Percentiles rank a stretch among this genome's conserved stretches.
Evolutionary conservation across 176 grass and related monocot species (phyloP).

Genomic region (Zizania latifolia): DNA sequence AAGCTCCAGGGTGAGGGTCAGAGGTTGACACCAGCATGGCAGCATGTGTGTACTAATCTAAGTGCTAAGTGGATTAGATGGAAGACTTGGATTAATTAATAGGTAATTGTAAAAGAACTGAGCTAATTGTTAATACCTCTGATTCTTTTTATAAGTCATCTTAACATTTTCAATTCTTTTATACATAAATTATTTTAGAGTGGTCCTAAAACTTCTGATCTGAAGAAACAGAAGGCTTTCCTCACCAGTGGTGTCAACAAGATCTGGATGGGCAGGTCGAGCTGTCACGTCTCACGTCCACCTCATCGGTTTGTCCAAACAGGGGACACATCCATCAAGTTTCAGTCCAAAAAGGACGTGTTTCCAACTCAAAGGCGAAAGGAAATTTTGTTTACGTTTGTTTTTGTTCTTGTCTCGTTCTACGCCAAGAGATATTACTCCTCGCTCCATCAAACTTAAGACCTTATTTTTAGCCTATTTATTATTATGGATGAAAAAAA

Average conservation of each 20-base stretch:
- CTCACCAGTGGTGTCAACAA: background rate
- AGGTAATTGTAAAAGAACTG: no score
- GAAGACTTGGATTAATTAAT: no score
- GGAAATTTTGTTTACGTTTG: background rate
- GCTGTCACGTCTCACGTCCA: constrained; percentile 50
- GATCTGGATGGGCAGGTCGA: constrained; percentile 24
- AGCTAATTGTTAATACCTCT: no score
- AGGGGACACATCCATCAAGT: background rate
- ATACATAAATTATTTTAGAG: no score
- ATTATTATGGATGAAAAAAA: no score
- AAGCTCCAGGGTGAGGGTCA: background rate
- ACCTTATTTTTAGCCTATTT: no score
- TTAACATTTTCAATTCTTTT: no score
- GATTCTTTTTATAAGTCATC: no score
- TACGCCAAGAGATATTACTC: no score
- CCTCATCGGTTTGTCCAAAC: constrained; percentile 19
- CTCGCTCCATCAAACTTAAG: no score
- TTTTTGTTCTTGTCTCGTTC: background rate
- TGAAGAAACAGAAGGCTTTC: background rate
- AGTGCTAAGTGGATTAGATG: no score
- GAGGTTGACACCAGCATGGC: background rate
- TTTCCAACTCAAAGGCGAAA: background rate
- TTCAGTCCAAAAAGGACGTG: constrained; percentile 3
- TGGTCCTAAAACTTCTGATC: background rate
- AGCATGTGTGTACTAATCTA: background rate